Percentiles rank a stretch among this genome's conserved stretches.
phyloP scores from a whole-genome alignment of 2,329 filamentous ascomycete species.

The Metarhizium sp. region DNA sequence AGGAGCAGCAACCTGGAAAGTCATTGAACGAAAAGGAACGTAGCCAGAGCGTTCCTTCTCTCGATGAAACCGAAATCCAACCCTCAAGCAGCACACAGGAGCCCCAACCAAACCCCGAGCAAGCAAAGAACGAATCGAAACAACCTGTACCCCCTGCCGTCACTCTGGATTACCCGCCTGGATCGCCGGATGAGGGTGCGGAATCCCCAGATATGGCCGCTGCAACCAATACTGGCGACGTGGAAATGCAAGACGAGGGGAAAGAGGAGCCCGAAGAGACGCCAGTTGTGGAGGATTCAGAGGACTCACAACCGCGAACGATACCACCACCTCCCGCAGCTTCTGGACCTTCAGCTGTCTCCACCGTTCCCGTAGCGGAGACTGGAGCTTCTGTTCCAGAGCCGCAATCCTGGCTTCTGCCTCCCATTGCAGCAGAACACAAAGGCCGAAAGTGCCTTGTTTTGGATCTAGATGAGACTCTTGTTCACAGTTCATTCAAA shows the following conservation, averaged over 20 bases:
- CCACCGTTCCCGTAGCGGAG: constrained; percentile 29
- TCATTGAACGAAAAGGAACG: constrained; percentile 41
- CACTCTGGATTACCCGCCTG: constrained; percentile 33
- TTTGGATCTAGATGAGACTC: constrained; percentile 88
- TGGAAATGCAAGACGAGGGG: constrained; percentile 57
- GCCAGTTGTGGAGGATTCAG: constrained; percentile 24
- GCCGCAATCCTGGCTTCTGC: constrained; percentile 60
- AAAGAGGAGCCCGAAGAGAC: constrained; percentile 40
- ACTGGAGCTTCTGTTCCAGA: constrained; percentile 32
- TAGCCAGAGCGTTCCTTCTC: constrained; percentile 22
- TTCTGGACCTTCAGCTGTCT: constrained; percentile 30
- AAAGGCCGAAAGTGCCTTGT: constrained; percentile 90
- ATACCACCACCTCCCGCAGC: constrained; percentile 27
- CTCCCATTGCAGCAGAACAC: constrained; percentile 70
- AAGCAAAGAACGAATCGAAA: constrained; percentile 37
- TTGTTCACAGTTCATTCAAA: constrained; percentile 99
- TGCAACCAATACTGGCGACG: constrained; percentile 46
- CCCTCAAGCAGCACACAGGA: constrained; percentile 37
- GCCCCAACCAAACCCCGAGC: constrained; percentile 31
- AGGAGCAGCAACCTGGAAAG: constrained; percentile 35
- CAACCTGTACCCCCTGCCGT: constrained; percentile 29
- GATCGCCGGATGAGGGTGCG: constrained; percentile 13
- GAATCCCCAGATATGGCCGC: constrained; percentile 21
- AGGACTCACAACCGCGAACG: constrained; percentile 21
- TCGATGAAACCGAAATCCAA: constrained; percentile 33